These are phyloP conservation scores for Barbarea vulgaris DNA, from an alignment of 345 rosid genomes.

Conservation along the genomic window DNA sequence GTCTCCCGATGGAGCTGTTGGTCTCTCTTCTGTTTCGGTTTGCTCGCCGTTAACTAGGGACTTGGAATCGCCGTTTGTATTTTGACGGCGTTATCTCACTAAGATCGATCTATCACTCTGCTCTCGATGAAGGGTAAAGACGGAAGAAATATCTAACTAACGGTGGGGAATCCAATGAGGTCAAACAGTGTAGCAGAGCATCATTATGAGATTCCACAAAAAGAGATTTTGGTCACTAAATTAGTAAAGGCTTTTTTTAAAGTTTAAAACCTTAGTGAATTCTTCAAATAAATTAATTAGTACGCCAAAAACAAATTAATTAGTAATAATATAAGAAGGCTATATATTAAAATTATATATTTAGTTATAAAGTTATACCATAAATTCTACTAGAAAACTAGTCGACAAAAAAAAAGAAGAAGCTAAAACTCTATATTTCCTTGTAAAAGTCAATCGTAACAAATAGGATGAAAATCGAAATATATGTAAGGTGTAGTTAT, in stretches of 20 bases:
- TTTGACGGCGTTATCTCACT: constrained; percentile 23
- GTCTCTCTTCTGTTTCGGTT: constrained; percentile 21
- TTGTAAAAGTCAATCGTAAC: constrained; percentile 1
- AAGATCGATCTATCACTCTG: neutral
- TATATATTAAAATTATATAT: neutral
- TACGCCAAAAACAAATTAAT: neutral
- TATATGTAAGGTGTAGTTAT: neutral
- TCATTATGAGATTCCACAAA: constrained; percentile 42
- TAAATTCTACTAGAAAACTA: neutral
- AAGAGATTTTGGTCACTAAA: constrained; percentile 7
- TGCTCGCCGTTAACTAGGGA: constrained; percentile 31
- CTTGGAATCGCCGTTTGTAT: constrained; percentile 23
- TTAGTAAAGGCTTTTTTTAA: neutral
- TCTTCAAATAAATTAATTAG: neutral
- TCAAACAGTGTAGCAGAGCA: constrained; percentile 33
- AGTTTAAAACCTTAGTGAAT: neutral
- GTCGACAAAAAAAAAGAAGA: neutral
- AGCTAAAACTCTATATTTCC: neutral
- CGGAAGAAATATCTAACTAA: constrained; percentile 26
- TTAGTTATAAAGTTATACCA: neutral
- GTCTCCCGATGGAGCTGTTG: constrained; percentile 39
- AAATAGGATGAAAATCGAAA: neutral
- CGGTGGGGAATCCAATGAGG: constrained; percentile 34
- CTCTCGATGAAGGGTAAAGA: constrained; percentile 10
- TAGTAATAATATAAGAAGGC: neutral